phyloP scores from a whole-genome alignment of 1,284 basidiomycete species.

The Stereum hirsutum region DNA sequence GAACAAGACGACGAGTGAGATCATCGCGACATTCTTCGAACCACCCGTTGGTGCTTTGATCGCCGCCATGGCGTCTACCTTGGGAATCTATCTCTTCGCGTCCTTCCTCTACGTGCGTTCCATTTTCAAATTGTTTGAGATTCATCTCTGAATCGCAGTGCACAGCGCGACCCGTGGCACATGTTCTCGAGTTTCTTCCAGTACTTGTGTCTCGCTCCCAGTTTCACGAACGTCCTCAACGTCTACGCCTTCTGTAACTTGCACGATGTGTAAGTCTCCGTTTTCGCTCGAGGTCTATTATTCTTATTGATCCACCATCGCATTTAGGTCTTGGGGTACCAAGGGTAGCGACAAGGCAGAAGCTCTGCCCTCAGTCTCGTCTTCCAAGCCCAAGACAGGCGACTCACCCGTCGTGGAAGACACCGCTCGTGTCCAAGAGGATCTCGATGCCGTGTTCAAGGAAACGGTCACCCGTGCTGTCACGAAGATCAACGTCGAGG shows the following conservation, averaged over 20 bases:
- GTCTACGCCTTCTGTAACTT: conserved; percentile 96
- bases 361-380: conserved; percentile 85
- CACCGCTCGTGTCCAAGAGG: conserved; percentile 71
- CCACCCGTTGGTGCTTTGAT: conserved; percentile 79
- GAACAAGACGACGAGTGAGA: conserved; percentile 32
- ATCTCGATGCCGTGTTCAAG: conserved; percentile 91
- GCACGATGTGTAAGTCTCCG: conserved; percentile 54
- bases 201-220: conserved; percentile 84
- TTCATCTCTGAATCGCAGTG: conserved; percentile 3
- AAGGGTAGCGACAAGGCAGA: conserved; percentile 96
- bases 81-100: conserved; percentile 77
- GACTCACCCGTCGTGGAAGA: conserved; percentile 79
- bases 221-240: conserved; percentile 91
- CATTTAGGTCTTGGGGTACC: conserved; percentile 91
- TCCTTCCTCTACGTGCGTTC: conserved; percentile 83
- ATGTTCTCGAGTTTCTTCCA: conserved; percentile 96
- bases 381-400: conserved; percentile 70
- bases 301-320: too few relatives aligned
- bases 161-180: conserved; percentile 92
- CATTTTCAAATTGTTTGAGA: not conserved
- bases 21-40: conserved; percentile 53
- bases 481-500: conserved; percentile 68
- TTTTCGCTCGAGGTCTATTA: not conserved
- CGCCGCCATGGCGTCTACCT: conserved; percentile 84
- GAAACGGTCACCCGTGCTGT: conserved; percentile 90